These are phyloP conservation scores for grape (Vitis vinifera) DNA, from an alignment of 164 flowering plant genomes.

Conservation along the genomic window DNA sequence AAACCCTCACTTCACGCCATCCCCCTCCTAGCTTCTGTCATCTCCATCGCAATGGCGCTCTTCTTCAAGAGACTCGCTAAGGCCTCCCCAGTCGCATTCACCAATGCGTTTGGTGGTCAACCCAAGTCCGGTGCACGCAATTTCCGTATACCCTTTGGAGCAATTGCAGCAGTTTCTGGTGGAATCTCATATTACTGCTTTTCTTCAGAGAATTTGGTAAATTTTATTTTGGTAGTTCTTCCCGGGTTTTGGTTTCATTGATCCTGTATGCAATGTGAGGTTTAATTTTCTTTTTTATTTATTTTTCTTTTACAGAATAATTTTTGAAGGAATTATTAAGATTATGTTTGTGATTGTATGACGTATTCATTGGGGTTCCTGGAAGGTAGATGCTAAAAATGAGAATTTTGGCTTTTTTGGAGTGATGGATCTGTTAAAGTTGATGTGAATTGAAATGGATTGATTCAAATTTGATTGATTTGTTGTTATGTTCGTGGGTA, in stretches of 20 bases:
- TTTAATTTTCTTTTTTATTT: not conserved
- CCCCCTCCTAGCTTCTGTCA: not conserved
- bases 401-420: too few relatives aligned
- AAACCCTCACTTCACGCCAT: not conserved
- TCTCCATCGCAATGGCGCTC: slow-evolving; percentile 35
- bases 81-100: slow-evolving; percentile 40
- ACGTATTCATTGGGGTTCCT: too few relatives aligned
- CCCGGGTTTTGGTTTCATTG: slow-evolving; percentile 4
- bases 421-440: too few relatives aligned
- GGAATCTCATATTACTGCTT: slow-evolving; percentile 53
- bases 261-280: not conserved
- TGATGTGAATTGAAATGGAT: too few relatives aligned
- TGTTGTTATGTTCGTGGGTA: too few relatives aligned
- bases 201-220: slow-evolving; percentile 58
- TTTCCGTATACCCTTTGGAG: slow-evolving; percentile 46
- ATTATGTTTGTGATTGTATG: too few relatives aligned
- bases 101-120: slow-evolving; percentile 33
- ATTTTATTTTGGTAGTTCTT: slow-evolving; percentile 2
- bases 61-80: slow-evolving; percentile 50
- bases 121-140: slow-evolving; percentile 24
- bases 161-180: slow-evolving; percentile 72
- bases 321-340: too few relatives aligned
- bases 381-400: too few relatives aligned
- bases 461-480: too few relatives aligned
- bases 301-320: not conserved